phyloP scores from a whole-genome alignment of 2,329 filamentous ascomycete species.

The Pseudogymnoascus sp. region DNA sequence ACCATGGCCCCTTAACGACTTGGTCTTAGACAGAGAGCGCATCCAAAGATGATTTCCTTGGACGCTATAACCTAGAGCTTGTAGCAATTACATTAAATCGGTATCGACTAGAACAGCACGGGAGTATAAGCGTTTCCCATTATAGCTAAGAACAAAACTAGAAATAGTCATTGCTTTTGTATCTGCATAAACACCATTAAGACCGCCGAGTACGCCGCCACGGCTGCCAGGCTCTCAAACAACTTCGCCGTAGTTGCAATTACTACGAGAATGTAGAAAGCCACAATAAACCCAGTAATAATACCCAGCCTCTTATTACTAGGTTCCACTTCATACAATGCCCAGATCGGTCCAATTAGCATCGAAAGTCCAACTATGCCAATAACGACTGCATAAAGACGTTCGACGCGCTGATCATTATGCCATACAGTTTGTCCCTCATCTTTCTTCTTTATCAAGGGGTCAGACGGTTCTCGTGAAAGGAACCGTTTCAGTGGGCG shows the following conservation, averaged over 20 bases:
- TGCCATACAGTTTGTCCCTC: not conserved
- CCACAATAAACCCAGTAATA: constrained; percentile 15
- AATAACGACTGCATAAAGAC: not conserved
- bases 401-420: not conserved
- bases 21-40: not conserved
- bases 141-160: not conserved
- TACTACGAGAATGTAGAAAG: constrained; percentile 13
- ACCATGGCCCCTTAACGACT: not conserved
- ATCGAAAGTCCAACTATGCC: constrained; percentile 13
- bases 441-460: not conserved
- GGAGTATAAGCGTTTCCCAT: not conserved
- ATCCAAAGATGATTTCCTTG: not conserved
- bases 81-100: not conserved
- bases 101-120: not conserved
- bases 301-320: not conserved
- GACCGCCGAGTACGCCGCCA: constrained; percentile 15
- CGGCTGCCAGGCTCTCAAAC: constrained; percentile 13
- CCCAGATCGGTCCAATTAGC: constrained; percentile 17
- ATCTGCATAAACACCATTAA: constrained; percentile 16
- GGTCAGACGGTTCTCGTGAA: not conserved
- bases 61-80: not conserved
- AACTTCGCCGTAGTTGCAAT: constrained; percentile 8
- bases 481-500: not conserved
- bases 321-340: not conserved
- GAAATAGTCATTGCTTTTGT: not conserved